These are phyloP conservation scores for Cystobasidium tubakii DNA, from an alignment of 768 basidiomycete genomes.

Conservation along the genomic window DNA sequence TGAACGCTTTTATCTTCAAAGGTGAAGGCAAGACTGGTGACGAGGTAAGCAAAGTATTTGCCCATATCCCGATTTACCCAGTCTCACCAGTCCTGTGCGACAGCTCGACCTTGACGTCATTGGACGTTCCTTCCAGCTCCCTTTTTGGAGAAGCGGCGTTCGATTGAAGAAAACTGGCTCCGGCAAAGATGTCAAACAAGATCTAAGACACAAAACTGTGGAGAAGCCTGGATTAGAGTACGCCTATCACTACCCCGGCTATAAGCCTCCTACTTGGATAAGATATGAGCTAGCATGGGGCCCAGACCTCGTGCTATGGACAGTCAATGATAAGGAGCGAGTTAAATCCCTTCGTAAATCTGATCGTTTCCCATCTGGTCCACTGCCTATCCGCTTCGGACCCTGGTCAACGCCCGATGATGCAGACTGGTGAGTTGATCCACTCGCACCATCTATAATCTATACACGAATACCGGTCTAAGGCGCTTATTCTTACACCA, in stretches of 20 bases:
- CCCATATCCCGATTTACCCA: no score
- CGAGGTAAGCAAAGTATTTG: background rate
- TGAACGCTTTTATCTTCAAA: constrained; percentile 32
- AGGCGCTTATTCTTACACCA: background rate
- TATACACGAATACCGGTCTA: no score
- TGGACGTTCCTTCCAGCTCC: constrained; percentile 18
- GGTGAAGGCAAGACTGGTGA: constrained; percentile 8
- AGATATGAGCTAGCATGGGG: constrained; percentile 11
- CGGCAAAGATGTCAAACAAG: constrained; percentile 10
- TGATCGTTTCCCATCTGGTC: constrained; percentile 18
- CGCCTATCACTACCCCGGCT: constrained; percentile 16
- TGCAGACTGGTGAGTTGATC: constrained; percentile 4
- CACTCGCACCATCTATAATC: no score
- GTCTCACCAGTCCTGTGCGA: no score
- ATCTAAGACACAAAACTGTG: constrained; percentile 1
- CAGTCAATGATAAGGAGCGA: constrained; percentile 1
- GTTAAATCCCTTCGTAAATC: background rate
- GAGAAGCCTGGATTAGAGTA: constrained; percentile 10
- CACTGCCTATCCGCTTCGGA: constrained; percentile 13
- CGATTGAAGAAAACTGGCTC: constrained; percentile 1
- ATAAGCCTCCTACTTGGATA: background rate
- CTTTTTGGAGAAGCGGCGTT: constrained; percentile 14
- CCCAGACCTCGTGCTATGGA: constrained; percentile 3
- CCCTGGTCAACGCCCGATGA: background rate
- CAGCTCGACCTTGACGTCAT: constrained; percentile 21